A percentile compares a stretch with the other conserved stretches of the same genome.
phyloP scores from a whole-genome alignment of 441 rosid species.

The Erodium texanum region DNA sequence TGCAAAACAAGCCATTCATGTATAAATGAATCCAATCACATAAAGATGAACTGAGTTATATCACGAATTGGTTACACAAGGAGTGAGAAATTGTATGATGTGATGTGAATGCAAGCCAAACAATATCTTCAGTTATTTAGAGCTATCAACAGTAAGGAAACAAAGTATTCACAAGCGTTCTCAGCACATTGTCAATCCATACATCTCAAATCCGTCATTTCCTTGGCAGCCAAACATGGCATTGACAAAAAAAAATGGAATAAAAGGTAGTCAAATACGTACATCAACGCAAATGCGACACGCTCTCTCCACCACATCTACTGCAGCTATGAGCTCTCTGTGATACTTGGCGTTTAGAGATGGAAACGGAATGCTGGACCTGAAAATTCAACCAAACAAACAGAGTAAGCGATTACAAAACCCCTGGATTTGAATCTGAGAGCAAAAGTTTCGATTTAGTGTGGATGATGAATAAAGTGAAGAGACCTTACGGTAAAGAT shows the following conservation, averaged over 20 bases:
- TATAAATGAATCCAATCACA: too few relatives aligned
- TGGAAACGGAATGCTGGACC: slow-evolving; percentile 57
- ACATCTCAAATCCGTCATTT: slow-evolving; percentile 5
- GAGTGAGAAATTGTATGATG: too few relatives aligned
- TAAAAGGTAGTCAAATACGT: slow-evolving; percentile 6
- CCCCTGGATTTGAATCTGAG: background rate
- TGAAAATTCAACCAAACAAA: slow-evolving; percentile 20
- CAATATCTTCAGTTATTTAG: background rate
- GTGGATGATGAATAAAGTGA: slow-evolving; percentile 14
- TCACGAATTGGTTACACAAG: too few relatives aligned
- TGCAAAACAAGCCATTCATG: background rate
- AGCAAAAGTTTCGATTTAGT: background rate
- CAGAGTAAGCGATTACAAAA: background rate
- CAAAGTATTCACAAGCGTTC: background rate
- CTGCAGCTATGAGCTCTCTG: slow-evolving; percentile 65
- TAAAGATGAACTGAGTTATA: too few relatives aligned
- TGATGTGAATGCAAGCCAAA: too few relatives aligned
- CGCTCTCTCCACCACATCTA: slow-evolving; percentile 66
- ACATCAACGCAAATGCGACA: slow-evolving; percentile 78
- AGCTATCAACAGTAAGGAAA: background rate
- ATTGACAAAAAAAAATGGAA: background rate
- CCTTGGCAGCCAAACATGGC: slow-evolving; percentile 2
- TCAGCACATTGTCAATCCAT: too few relatives aligned
- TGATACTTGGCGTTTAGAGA: slow-evolving; percentile 51
- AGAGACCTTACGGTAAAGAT: slow-evolving; percentile 43